Conservation (phyloP, 768 basidiomycete species). For the Leccinum disarticulatum region DNA sequence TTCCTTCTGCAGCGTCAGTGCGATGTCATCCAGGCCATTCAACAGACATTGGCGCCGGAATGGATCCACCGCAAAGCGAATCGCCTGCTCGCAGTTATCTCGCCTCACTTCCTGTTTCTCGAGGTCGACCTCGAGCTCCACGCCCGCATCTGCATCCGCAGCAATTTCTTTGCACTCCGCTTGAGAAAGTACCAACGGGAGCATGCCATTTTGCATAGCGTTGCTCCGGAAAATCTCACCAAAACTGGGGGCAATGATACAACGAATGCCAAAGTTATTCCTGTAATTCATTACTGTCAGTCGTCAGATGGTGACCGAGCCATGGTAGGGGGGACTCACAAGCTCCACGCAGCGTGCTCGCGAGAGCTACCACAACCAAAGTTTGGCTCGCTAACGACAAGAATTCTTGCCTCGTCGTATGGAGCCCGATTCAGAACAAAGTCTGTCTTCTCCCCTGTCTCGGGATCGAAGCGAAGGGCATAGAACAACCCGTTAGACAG, state of each 20-base stretch:
- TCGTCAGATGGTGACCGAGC: neutral
- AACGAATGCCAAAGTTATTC: constrained; percentile 88
- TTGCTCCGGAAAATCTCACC: constrained; percentile 91
- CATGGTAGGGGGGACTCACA: constrained; percentile 47
- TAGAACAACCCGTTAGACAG: constrained; percentile 84
- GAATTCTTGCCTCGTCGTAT: constrained; percentile 71
- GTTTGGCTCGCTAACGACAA: constrained; percentile 84
- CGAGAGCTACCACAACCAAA: constrained; percentile 91
- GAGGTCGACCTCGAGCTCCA: constrained; percentile 82
- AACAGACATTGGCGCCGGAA: constrained; percentile 93
- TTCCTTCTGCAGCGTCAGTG: constrained; percentile 83
- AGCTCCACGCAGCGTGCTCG: constrained; percentile 88
- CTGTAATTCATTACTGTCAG: constrained; percentile 32
- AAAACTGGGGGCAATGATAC: constrained; percentile 85
- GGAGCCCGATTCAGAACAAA: constrained; percentile 83
- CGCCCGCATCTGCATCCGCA: constrained; percentile 71
- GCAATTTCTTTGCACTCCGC: constrained; percentile 71
- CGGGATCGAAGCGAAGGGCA: constrained; percentile 73
- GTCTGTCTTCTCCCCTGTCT: constrained; percentile 75
- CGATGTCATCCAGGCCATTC: constrained; percentile 97
- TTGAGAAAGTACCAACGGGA: constrained; percentile 71
- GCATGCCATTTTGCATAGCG: constrained; percentile 92
- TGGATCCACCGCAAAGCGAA: constrained; percentile 79
- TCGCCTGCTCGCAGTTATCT: constrained; percentile 65
- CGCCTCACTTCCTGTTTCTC: constrained; percentile 79